Conservation (phyloP, 192 early-diverging fungal genomes). For the Coemansia sp. region DNA sequence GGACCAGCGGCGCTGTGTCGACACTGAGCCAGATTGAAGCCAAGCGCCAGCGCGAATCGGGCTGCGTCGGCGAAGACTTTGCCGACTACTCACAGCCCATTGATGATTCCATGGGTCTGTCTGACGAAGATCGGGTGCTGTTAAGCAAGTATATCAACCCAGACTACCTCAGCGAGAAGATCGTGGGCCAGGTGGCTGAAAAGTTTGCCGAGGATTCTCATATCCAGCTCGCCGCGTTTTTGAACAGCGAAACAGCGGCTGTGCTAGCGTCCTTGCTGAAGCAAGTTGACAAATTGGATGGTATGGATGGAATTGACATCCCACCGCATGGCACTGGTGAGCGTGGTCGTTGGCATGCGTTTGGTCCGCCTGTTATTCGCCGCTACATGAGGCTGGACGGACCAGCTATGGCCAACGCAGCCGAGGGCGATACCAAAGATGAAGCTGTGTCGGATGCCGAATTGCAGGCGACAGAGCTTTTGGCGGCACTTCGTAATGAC, state of each 20-base stretch:
- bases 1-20: constrained; percentile 55
- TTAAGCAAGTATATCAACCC: constrained; percentile 67
- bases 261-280: constrained; percentile 41
- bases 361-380: constrained; percentile 69
- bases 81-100: constrained; percentile 20
- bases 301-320: constrained; percentile 41
- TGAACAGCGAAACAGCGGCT: constrained; percentile 53
- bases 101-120: constrained; percentile 34
- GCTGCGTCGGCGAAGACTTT: constrained; percentile 45
- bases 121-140: constrained; percentile 54
- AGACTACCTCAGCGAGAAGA: constrained; percentile 60
- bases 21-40: constrained; percentile 65
- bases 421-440: neutral
- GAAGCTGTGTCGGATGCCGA: neutral
- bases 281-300: constrained; percentile 59
- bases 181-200: constrained; percentile 62
- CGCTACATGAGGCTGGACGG: constrained; percentile 63
- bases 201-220: constrained; percentile 70
- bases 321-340: constrained; percentile 66
- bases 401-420: constrained; percentile 5
- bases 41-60: constrained; percentile 34
- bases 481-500: constrained; percentile 36
- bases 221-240: constrained; percentile 67
- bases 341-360: constrained; percentile 60
- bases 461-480: constrained; percentile 19